Evolutionary conservation across 202 grass and related monocot species (phyloP), one percentile per base, ranked within the genome.

Genomic region (Elaeis oleifera): DNA sequence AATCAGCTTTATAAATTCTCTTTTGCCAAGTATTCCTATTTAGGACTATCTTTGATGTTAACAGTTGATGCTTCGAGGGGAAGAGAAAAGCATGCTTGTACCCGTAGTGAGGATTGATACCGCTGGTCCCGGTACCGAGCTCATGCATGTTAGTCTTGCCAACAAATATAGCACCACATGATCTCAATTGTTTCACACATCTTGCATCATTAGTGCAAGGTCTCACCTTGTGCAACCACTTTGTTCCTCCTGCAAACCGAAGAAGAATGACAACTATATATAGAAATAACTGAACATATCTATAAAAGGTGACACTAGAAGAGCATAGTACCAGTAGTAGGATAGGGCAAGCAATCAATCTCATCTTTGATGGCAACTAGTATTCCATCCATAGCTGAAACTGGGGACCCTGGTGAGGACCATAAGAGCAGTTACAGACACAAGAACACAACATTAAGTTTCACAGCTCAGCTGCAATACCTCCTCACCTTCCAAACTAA

Each of bases 61-160:
- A 56, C 6, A 6, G 3, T 3, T 3, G 9, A 44, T 44, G 36
- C 36, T 36, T 36, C 1, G 32, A 36, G 11, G 11, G 9, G 17
- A 36, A 5, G 3, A 7, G 16, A 2, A 29, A 6, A 15, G 8
- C 25, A 31, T 49, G 13, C 18, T 19, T 44, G 22, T 71, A 92
- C 89, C 94, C 88, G 60, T 92, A 70, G 65, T 99, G 94, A 27
- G 94, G 88, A 75, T 99, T 99, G 71, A 92, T 99, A 58, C 94
- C 94, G 58, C 94, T 97, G 77, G 88, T 84, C 23, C 94, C 94
- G 15, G 94, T 82, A 23, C 94, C 94, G 59, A 99, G 88, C 76
- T 99, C 94, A 67, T 99, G 94, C 94, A 99, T 99, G 72, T 92
- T 99, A 59, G 88, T 79, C 78, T 99, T 99, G 22, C 88, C 85